phyloP scores from a whole-genome alignment of 2,329 filamentous ascomycete genomes.

The Sclerotinia glacialis region DNA sequence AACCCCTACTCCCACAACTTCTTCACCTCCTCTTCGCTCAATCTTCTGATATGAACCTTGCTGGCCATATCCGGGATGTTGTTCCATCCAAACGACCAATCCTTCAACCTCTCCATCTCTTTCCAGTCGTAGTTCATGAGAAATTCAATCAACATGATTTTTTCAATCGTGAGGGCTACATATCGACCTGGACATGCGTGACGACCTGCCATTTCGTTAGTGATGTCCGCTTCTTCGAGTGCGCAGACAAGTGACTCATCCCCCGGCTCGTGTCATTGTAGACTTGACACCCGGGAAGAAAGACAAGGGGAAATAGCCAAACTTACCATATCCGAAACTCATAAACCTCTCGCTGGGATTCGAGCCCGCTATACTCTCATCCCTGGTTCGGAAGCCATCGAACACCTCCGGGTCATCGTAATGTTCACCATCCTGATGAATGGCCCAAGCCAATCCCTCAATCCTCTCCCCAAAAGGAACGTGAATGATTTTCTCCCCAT shows the following conservation, averaged over 20 bases:
- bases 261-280: neutral
- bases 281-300: neutral
- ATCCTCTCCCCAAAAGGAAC: constrained; percentile 3
- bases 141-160: constrained; percentile 15
- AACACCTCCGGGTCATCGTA: constrained; percentile 10
- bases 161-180: constrained; percentile 7
- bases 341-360: constrained; percentile 15
- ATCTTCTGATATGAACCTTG: constrained; percentile 5
- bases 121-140: constrained; percentile 21
- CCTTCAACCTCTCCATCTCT: constrained; percentile 10
- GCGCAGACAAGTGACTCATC: neutral
- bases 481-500: constrained; percentile 3
- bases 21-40: neutral
- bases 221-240: neutral
- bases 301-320: neutral
- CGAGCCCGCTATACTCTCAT: constrained; percentile 2
- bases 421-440: constrained; percentile 9
- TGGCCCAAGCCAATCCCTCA: constrained; percentile 6
- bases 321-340: constrained; percentile 19
- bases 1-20: constrained; percentile 2
- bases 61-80: constrained; percentile 18
- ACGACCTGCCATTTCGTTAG: neutral
- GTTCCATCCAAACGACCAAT: constrained; percentile 19
- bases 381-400: constrained; percentile 6
- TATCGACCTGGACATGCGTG: constrained; percentile 13